These are phyloP conservation scores for Yamagishiella unicocca DNA, from an alignment of 139 green algal species.

Conservation along the genomic window DNA sequence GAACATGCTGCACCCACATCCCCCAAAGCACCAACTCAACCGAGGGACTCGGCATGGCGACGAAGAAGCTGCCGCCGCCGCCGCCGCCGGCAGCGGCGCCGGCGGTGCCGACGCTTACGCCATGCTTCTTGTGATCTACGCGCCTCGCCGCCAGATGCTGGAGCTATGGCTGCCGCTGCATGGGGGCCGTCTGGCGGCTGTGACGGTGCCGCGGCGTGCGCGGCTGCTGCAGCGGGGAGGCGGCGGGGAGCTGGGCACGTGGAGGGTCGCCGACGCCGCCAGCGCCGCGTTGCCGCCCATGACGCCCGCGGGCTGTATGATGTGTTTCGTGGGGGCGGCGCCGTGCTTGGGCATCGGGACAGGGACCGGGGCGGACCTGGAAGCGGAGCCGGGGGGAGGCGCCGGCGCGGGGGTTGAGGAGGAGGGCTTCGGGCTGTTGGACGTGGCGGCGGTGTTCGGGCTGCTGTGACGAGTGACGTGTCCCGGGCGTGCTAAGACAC, in stretches of 20 bases:
- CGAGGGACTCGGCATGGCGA: not conserved
- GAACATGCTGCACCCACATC: too few species aligned
- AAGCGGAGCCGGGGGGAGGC: not conserved
- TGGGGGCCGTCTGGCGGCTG: conserved; percentile 13
- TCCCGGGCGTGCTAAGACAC: too few species aligned
- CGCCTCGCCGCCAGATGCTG: conserved; percentile 59
- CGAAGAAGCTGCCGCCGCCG: not conserved
- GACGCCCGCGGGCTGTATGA: conserved; percentile 24
- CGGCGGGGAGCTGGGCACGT: conserved; percentile 37
- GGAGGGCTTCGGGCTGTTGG: conserved; percentile 27
- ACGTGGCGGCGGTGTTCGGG: not conserved
- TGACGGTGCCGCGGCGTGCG: not conserved
- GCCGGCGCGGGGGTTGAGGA: conserved; percentile 6
- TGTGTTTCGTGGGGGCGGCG: conserved; percentile 3
- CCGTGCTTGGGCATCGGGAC: not conserved
- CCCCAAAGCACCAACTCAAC: too few species aligned
- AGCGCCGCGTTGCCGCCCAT: not conserved
- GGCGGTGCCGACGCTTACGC: not conserved
- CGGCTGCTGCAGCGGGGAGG: conserved; percentile 36
- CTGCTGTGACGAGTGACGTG: not conserved
- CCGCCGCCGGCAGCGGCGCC: not conserved
- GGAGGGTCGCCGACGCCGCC: conserved; percentile 18
- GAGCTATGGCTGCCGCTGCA: conserved; percentile 52
- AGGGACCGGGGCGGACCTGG: not conserved
- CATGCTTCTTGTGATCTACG: conserved; percentile 67